Conservation (phyloP, 1,284 basidiomycete genomes). For the Cerioporus squamosus region DNA sequence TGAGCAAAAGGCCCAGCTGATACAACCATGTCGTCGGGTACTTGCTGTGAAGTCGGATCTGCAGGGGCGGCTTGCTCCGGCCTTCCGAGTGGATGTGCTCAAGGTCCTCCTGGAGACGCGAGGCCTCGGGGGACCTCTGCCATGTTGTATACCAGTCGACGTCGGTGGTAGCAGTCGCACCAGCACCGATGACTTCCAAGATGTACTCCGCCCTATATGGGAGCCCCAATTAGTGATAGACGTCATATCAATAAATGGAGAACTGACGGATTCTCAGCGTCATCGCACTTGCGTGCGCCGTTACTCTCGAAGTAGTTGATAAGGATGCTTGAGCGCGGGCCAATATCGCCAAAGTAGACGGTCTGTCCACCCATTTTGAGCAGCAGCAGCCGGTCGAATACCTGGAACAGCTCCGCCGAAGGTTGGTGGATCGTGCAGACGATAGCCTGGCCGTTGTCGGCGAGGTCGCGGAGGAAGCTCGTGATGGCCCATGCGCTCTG, state of each 20-base stretch:
- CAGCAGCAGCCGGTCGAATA: conserved; percentile 67
- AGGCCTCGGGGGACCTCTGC: conserved; percentile 35
- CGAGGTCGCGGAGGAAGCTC: conserved; percentile 78
- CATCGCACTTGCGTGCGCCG: conserved; percentile 48
- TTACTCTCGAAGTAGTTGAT: conserved; percentile 73
- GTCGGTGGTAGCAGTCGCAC: conserved; percentile 41
- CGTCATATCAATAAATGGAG: conserved; percentile 31
- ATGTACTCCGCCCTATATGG: conserved; percentile 64
- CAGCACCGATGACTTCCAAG: conserved; percentile 72
- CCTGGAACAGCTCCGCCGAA: conserved; percentile 72
- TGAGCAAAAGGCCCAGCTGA: conserved; percentile 50
- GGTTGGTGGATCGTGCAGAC: conserved; percentile 78
- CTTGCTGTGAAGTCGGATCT: conserved; percentile 39
- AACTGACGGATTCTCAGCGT: conserved; percentile 47
- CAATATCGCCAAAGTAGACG: conserved; percentile 81
- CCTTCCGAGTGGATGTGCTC: conserved; percentile 39
- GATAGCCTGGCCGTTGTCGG: conserved; percentile 80
- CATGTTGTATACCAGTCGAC: conserved; percentile 41
- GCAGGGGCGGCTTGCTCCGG: conserved; percentile 31
- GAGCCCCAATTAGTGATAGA: not conserved
- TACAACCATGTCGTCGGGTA: conserved; percentile 53
- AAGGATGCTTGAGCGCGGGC: conserved; percentile 56
- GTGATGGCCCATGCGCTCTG: conserved; percentile 90
- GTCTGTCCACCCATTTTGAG: conserved; percentile 73
- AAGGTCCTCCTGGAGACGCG: conserved; percentile 31